Evolutionary conservation across 2,329 filamentous ascomycete species (phyloP), one percentile per base, ranked within the genome.

Genomic region (Sclerotinia nivalis): DNA sequence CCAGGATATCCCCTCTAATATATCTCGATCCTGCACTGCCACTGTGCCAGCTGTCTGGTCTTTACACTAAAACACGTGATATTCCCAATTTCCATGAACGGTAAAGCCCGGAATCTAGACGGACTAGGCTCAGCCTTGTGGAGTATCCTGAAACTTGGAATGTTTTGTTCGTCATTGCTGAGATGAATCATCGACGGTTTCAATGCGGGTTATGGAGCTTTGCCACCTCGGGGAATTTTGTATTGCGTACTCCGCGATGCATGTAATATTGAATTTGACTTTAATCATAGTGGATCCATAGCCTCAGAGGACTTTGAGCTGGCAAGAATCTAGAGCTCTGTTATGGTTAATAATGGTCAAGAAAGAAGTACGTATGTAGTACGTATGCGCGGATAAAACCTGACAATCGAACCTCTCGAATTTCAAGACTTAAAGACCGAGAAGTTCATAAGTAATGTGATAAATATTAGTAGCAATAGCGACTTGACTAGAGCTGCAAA

Each of bases 1-100:
- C 56, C n/a, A 59, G 56, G 56, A 59, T 59, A 28, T 28, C 1
- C 56, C 56, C 56, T 59, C n/a, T 37, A 56, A 56, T 28, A 43
- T 43, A 59, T 59, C n/a, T 40, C 22, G 22, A 58, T 49, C 22
- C 22, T 40, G 34, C 55, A 58, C 22, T 58, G 55, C 55, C 55
- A 40, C 55, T 25, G 37, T 40, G 55, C 31, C 34, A 58, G 55
- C 5, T 40, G 34, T 40, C 22, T 40, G 40, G 55, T 40, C 22
- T 58, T 15, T 6, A 18, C 1, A 18, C n/a, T 20, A 43, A 43
- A 45, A 6, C 56, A 61, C 59, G 43, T 61, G 59, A 61, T 47
- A 34, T 22, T 12, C 31, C 5, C 2, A n/a, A 47, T n/a, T n/a
- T 9, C 18, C 25, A 49, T 15, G 9, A 18, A 37, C 9, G 25